phyloP scores from a whole-genome alignment of 768 basidiomycete species.

The Suillus alpinus region DNA sequence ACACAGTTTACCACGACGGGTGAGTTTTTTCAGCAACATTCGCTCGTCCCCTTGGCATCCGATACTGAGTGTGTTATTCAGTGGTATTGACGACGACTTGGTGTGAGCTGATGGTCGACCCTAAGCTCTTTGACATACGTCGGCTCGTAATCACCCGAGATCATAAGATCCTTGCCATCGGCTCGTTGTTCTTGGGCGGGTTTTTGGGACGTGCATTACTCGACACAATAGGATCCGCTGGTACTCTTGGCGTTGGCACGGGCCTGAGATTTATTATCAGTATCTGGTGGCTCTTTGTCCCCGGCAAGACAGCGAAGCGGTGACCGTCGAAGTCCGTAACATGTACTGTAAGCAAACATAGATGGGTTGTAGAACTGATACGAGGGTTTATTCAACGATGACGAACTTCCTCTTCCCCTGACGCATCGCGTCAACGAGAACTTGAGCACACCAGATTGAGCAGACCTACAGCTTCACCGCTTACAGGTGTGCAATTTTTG shows the following conservation, averaged over 20 bases:
- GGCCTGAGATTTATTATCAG: slow-evolving; percentile 63
- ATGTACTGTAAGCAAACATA: slow-evolving; percentile 2
- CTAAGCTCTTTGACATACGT: slow-evolving; percentile 57
- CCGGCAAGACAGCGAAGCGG: slow-evolving; percentile 13
- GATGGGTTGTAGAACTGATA: background rate
- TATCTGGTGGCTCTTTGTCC: slow-evolving; percentile 62
- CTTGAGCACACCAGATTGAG: background rate
- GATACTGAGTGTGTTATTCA: slow-evolving; percentile 19
- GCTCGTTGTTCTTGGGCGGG: slow-evolving; percentile 65
- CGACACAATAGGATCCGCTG: slow-evolving; percentile 52
- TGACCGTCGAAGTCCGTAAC: background rate
- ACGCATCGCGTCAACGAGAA: background rate
- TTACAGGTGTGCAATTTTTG: background rate
- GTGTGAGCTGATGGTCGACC: slow-evolving; percentile 81
- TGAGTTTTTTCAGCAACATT: slow-evolving; percentile 30
- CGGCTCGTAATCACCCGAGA: slow-evolving; percentile 58
- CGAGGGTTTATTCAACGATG: background rate
- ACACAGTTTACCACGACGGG: slow-evolving; percentile 74
- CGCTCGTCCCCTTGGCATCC: background rate
- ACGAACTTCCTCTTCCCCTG: background rate
- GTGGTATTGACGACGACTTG: slow-evolving; percentile 84
- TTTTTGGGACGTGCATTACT: slow-evolving; percentile 60
- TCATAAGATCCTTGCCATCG: slow-evolving; percentile 61
- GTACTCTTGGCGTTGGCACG: slow-evolving; percentile 58
- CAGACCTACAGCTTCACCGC: background rate